Percentiles rank a stretch among this genome's conserved stretches.
Conservation (phyloP, 495 filamentous ascomycete genomes). For the Aspergillus haitiensis region DNA sequence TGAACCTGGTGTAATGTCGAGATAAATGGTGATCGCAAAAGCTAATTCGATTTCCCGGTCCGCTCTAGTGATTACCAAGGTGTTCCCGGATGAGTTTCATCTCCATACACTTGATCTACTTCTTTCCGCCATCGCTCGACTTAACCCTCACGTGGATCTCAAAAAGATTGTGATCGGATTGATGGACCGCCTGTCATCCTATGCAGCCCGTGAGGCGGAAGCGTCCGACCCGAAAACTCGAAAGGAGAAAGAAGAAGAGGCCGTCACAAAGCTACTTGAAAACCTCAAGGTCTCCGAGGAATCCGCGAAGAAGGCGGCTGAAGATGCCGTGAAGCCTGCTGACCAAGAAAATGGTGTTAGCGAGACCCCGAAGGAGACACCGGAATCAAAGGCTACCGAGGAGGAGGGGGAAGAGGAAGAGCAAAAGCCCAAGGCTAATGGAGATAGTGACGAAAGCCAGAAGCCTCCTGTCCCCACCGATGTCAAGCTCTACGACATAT, state of each 20-base stretch:
- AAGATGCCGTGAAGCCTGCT: slow-evolving; percentile 32
- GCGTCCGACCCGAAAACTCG: slow-evolving; percentile 73
- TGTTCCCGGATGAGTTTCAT: slow-evolving; percentile 98
- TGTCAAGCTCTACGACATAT: slow-evolving; percentile 93
- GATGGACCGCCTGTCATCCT: slow-evolving; percentile 93
- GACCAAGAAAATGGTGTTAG: slow-evolving; percentile 51
- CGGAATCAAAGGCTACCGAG: slow-evolving; percentile 28
- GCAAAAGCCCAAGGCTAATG: slow-evolving; percentile 24
- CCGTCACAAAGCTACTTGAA: slow-evolving; percentile 71
- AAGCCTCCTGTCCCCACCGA: slow-evolving; percentile 73
- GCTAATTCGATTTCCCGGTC: background rate
- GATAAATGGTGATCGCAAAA: background rate
- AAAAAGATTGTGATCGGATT: slow-evolving; percentile 97
- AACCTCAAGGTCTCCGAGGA: slow-evolving; percentile 72
- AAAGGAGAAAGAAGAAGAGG: slow-evolving; percentile 78
- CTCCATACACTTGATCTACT: slow-evolving; percentile 94
- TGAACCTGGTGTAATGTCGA: slow-evolving; percentile 9
- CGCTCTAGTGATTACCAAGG: slow-evolving; percentile 89
- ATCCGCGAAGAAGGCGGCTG: slow-evolving; percentile 41
- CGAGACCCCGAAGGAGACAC: slow-evolving; percentile 31
- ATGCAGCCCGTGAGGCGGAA: slow-evolving; percentile 84
- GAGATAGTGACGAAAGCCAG: slow-evolving; percentile 22
- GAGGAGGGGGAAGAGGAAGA: slow-evolving; percentile 9
- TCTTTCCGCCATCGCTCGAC: slow-evolving; percentile 81
- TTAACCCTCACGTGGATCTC: slow-evolving; percentile 94